Base-by-base conservation (phyloP, 2,329 filamentous ascomycete genomes). In the Peltaster fructicola region DNA sequence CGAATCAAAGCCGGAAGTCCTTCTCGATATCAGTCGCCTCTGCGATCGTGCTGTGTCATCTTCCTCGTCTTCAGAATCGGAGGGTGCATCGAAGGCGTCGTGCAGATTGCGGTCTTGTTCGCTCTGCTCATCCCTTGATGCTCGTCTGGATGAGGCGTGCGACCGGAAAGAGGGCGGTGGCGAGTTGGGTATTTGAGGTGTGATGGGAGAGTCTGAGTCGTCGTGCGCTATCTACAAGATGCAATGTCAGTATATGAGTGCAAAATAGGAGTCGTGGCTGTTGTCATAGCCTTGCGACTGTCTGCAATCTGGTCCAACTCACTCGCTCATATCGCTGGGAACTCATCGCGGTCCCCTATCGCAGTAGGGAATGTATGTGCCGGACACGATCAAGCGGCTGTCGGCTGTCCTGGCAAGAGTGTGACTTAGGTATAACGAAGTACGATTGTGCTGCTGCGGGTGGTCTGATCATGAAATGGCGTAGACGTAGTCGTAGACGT, bases 151-250 rank as follows among this genome's bases (percentile, higher is more conserved):
- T 2, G 81, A 81, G 15, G 75, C 63, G 46, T 78, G 70, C 22
- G 84, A 93, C 49, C 73, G 80, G 53, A 93, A 95, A 2, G 85
- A 93, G 2, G 85, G 85, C 17, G 59, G 59, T 36, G 59, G 59
- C 32, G 58, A 62, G 34, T 49, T 47, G 14, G 59, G 59, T 13
- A 58, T n/a, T n/a, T n/a, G n/a, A n/a, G n/a, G n/a, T n/a, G n/a
- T n/a, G n/a, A n/a, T n/a, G n/a, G n/a, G n/a, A n/a, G n/a, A n/a
- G n/a, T n/a, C n/a, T n/a, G n/a, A n/a, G n/a, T n/a, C n/a, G n/a
- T n/a, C n/a, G n/a, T n/a, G n/a, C n/a, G n/a, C n/a, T n/a, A n/a
- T n/a, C n/a, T n/a, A n/a, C n/a, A n/a, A n/a, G n/a, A n/a, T n/a
- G n/a, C n/a, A n/a, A n/a, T n/a, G n/a, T n/a, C n/a, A n/a, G n/a